A percentile compares a stretch with the other conserved stretches of the same genome.
Conservation (phyloP, 345 rosid species). For the Salix arbutifolia region DNA sequence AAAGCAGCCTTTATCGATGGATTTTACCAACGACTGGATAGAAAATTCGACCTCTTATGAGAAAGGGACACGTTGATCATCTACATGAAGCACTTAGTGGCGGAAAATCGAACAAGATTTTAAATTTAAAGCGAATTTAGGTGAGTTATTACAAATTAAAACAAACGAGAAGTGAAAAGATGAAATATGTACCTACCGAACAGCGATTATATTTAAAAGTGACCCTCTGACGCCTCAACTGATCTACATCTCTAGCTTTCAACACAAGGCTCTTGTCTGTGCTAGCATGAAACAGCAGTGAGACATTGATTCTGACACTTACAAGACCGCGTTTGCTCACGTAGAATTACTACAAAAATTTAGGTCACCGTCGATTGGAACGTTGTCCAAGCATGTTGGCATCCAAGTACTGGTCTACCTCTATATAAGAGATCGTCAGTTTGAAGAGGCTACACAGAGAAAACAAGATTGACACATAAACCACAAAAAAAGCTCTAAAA, state of each 20-base stretch:
- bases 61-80: background rate
- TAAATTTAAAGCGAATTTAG: background rate
- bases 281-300: slow-evolving; percentile 25
- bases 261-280: slow-evolving; percentile 1
- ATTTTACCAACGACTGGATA: too few relatives aligned
- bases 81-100: background rate
- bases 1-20: too few relatives aligned
- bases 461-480: background rate
- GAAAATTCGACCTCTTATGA: background rate
- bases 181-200: background rate
- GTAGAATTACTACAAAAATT: slow-evolving; percentile 37
- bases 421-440: slow-evolving; percentile 25
- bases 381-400: slow-evolving; percentile 16
- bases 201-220: background rate
- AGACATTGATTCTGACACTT: slow-evolving; percentile 45
- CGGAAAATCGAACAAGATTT: background rate
- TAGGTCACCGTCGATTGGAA: slow-evolving; percentile 26
- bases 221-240: background rate
- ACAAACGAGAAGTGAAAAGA: slow-evolving; percentile 8
- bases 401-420: background rate
- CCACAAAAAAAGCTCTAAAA: background rate
- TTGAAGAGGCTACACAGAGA: background rate
- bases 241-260: background rate
- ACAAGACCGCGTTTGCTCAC: slow-evolving; percentile 22
- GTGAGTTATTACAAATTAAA: background rate